Evolutionary conservation across 192 early-diverging fungal species (phyloP).

Genomic region (Chytriomyces confervae): DNA sequence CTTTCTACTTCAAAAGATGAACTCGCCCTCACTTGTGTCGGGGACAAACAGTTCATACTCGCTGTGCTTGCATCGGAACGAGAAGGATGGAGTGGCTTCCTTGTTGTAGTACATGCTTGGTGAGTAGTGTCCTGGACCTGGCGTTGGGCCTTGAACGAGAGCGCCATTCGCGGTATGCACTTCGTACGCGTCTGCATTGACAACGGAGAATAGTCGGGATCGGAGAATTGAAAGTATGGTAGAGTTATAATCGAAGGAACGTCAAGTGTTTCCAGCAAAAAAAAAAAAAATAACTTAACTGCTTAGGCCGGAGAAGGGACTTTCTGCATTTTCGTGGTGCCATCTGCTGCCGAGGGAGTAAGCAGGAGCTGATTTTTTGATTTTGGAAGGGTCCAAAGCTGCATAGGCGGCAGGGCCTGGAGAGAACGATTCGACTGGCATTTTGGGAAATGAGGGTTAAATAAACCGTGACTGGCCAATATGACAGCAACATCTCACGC

Average conservation of each 20-base stretch:
- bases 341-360: slow-evolving; percentile 60
- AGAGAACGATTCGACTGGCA: slow-evolving; percentile 58
- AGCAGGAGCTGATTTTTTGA: slow-evolving; percentile 58
- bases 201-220: no score
- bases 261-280: neutral
- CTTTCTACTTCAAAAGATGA: slow-evolving; percentile 45
- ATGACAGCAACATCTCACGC: slow-evolving; percentile 28
- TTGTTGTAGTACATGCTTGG: slow-evolving; percentile 53
- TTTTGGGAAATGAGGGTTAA: neutral
- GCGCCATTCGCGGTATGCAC: slow-evolving; percentile 43
- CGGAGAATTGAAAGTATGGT: neutral
- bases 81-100: slow-evolving; percentile 53
- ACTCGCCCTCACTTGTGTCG: slow-evolving; percentile 54
- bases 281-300: neutral
- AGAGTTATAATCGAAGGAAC: neutral
- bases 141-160: slow-evolving; percentile 41
- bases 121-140: slow-evolving; percentile 64
- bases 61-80: slow-evolving; percentile 62
- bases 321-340: slow-evolving; percentile 42
- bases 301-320: slow-evolving; percentile 46
- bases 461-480: neutral
- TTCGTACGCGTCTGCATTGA: slow-evolving; percentile 43
- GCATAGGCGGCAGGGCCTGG: slow-evolving; percentile 64
- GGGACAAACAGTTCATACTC: slow-evolving; percentile 65
- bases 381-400: slow-evolving; percentile 54